These are phyloP conservation scores for Myxozyma lipomycoides DNA, from an alignment of 805 yeast species.

Conservation along the genomic window DNA sequence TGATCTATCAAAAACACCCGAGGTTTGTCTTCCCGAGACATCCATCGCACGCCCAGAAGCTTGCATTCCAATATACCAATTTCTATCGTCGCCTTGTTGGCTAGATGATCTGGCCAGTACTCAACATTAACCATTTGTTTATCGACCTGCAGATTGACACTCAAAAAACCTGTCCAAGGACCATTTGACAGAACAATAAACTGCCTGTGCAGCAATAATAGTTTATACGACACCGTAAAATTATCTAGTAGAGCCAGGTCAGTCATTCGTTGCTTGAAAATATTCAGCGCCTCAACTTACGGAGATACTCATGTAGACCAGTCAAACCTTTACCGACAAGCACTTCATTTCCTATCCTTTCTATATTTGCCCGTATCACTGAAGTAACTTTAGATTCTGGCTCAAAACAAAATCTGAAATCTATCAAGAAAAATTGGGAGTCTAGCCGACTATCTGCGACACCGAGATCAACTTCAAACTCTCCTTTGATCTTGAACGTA, in stretches of 20 bases:
- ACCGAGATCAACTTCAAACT: conserved; percentile 74
- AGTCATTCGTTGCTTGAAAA: background rate
- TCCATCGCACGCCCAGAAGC: conserved; percentile 26
- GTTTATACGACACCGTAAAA: conserved; percentile 27
- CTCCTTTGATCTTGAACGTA: conserved; percentile 55
- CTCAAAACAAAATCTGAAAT: conserved; percentile 59
- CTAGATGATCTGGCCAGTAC: conserved; percentile 52
- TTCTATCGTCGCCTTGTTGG: conserved; percentile 52
- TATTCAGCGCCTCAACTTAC: too few species aligned
- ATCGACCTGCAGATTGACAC: conserved; percentile 55
- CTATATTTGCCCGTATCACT: conserved; percentile 45
- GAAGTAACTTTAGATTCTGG: conserved; percentile 34
- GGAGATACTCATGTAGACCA: conserved; percentile 50
- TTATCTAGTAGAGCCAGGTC: conserved; percentile 3
- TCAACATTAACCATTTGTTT: conserved; percentile 52
- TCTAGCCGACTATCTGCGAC: conserved; percentile 58
- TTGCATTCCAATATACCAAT: conserved; percentile 46
- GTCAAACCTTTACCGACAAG: conserved; percentile 46
- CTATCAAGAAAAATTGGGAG: conserved; percentile 73
- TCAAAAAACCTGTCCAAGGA: conserved; percentile 59
- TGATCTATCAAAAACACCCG: conserved; percentile 20
- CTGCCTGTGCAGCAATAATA: conserved; percentile 54
- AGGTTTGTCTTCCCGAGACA: conserved; percentile 8
- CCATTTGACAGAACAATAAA: conserved; percentile 48
- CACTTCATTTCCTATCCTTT: conserved; percentile 52